Evolutionary conservation across 129 eudicot genomes (phyloP).

Genomic region (Saposhnikovia divaricata): DNA sequence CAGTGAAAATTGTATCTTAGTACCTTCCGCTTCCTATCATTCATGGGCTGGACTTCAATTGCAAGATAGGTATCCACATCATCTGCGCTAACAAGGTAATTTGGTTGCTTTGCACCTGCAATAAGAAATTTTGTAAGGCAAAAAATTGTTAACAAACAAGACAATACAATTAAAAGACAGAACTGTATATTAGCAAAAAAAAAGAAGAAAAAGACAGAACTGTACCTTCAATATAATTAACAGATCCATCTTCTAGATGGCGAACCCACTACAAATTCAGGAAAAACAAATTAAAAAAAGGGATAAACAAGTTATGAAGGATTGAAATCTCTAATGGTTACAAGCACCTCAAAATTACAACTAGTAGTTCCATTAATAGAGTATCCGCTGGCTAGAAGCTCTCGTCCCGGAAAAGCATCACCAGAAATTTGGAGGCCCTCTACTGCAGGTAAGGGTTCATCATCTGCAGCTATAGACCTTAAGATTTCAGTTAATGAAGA

Average conservation of each 20-base stretch:
- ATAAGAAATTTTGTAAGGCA: constrained; percentile 16
- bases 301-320: background rate
- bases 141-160: background rate
- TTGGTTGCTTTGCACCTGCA: constrained; percentile 92
- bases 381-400: constrained; percentile 78
- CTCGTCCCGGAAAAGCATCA: constrained; percentile 88
- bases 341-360: constrained; percentile 85
- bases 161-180: constrained; percentile 2
- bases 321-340: background rate
- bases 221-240: constrained; percentile 77
- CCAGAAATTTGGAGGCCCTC: constrained; percentile 88
- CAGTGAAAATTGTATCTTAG: background rate
- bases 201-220: constrained; percentile 10
- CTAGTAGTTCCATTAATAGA: constrained; percentile 94
- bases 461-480: constrained; percentile 73
- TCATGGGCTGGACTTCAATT: constrained; percentile 97
- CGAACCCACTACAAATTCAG: constrained; percentile 81
- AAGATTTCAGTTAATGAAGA: constrained; percentile 13
- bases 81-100: constrained; percentile 82
- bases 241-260: constrained; percentile 92
- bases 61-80: constrained; percentile 84
- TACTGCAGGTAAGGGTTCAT: constrained; percentile 85
- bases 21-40: constrained; percentile 85
- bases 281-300: constrained; percentile 9
- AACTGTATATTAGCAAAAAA: too few species aligned